Evolutionary conservation across 2,329 filamentous ascomycete genomes (phyloP).

Genomic region (Tolypocladium tropicale): DNA sequence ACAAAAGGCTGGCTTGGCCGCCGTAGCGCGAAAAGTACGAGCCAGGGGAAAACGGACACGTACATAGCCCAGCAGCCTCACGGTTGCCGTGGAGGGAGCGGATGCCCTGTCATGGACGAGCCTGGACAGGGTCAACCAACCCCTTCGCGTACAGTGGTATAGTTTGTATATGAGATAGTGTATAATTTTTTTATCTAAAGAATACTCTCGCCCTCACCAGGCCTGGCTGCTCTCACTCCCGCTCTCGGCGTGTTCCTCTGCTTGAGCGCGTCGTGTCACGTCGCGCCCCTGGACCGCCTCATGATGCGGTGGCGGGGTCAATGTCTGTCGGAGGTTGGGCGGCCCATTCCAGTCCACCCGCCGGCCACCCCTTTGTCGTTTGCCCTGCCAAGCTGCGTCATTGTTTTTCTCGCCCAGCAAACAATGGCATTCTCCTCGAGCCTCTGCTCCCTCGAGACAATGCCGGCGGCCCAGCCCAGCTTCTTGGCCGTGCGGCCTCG

Average conservation of each 20-base stretch:
- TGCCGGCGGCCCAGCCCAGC: not conserved
- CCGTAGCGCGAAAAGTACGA: not conserved
- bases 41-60: not conserved
- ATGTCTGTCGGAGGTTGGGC: not conserved
- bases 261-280: too few species aligned
- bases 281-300: too few species aligned
- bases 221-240: not conserved
- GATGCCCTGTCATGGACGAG: not conserved
- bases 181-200: slow-evolving; percentile 11
- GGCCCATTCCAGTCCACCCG: not conserved
- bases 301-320: not conserved
- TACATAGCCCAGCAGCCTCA: slow-evolving; percentile 1
- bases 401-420: not conserved
- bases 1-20: not conserved
- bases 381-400: not conserved
- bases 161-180: slow-evolving; percentile 13
- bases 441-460: not conserved
- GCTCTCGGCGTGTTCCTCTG: not conserved
- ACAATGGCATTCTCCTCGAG: not conserved
- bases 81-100: not conserved
- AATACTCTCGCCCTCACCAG: slow-evolving; percentile 2
- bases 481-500: not conserved
- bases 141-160: slow-evolving; percentile 4
- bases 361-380: not conserved
- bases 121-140: not conserved